Base-by-base conservation (phyloP, 2,329 filamentous ascomycete species). In the Aspergillus glaucus region DNA sequence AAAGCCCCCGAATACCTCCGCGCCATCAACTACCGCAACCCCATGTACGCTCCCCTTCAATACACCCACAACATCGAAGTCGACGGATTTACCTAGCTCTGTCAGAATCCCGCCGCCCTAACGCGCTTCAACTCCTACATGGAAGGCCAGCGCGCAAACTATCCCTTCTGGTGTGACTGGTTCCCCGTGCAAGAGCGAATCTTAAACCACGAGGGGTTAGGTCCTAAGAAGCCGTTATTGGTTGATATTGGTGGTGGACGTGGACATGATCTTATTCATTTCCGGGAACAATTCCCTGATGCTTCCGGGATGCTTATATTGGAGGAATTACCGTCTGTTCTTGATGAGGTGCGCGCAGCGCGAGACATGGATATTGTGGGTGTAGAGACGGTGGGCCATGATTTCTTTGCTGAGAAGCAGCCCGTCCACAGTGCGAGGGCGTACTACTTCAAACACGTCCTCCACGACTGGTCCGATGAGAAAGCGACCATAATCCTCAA, bases 311-410 rank as follows among this genome's bases (percentile, higher is more conserved):
- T 63, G 8, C 58, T 79, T 1, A 56, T 79, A 2, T 58, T 79
- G 0, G 73, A 79, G 50, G 77, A 79, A 53, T 61, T 74, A 2
- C 62, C 69, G 0, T 50, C 59, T 3, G 70, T 77, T 21, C 54
- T 67, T 46, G 55, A 63, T 39, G 51, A 59, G n/a, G 49, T 58
- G n/a, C 32, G 48, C 14, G 42, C 47, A 7, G 50, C 50, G 7
- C 43, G 39, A 12, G 48, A 54, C 8, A 34, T 55, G 1, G 47
- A 49, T 4, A 42, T 39, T 2, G 44, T 39, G 1, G 47, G 30
- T n/a, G 50, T 59, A 36, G 47, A 56, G 9, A 47, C 44, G 4
- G 41, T 53, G 2, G 24, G 26, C 6, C 51, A 52, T 47, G 51
- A 58, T 34, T 58, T 58, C 37, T 59, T 56, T 30, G 28, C 43